Base-by-base conservation (phyloP, 306 rosid genomes). In the Neltuma alba region DNA sequence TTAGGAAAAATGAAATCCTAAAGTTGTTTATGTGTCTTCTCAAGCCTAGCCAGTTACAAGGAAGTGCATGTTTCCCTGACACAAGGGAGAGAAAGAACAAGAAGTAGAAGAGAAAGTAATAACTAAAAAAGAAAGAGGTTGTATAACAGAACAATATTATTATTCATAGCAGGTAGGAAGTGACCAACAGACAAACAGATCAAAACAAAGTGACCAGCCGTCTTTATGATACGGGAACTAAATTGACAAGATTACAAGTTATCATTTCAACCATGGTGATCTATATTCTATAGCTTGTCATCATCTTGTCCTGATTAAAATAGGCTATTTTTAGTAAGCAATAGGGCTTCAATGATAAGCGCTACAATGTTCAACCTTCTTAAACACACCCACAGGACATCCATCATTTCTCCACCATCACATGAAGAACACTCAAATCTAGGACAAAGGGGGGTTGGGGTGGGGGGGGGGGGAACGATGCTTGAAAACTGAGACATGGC, bases 11-110 rank as follows among this genome's bases (percentile, higher is more conserved):
- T 0, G 2, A 25, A 25, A 6, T 57, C 61, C 14, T 25, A 5
- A 60, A 76, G n/a, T 23, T 37, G 30, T 15, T 52, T 70, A 68
- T 6, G 20, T 20, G 23, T 66, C 28, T 47, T 63, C 54, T 36
- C 60, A 72, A 80, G 37, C 68, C 21, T 25, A 38, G 31, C 14
- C 70, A 81, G 14, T 45, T 74, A 69, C 45, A 23, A 42, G 0
- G 9, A 37, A 60, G 11, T 69, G 54, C 36, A 41, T 9, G 28
- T n/a, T 23, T 41, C 69, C 16, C 31, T n/a, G 31, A 30, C 25
- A 20, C 34, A 30, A 72, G 38, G 47, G 40, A 65, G 38, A 47
- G 31, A 10, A 0, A 21, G 61, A 8, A 28, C 37, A 42, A 15
- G 55, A 41, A 44, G 3, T 14, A 21, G 4, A 25, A 44, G 10